Evolutionary conservation across 345 rosid genomes (phyloP).

Genomic region (Limnanthes douglasii): DNA sequence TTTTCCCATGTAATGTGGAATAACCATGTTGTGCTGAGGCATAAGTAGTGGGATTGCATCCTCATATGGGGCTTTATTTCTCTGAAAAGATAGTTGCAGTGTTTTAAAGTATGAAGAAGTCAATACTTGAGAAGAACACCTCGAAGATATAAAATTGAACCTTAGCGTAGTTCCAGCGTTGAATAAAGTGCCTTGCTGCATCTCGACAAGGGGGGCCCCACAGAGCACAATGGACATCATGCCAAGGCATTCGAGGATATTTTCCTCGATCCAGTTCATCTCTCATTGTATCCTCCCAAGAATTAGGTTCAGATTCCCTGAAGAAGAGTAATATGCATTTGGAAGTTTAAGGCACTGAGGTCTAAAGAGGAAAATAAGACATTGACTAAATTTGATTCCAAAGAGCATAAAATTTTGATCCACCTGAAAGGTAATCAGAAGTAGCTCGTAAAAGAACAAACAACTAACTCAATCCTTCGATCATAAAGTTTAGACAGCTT

Average conservation of each 20-base stretch:
- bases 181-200: constrained; percentile 94
- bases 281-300: constrained; percentile 96
- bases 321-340: constrained; percentile 4
- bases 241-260: constrained; percentile 99
- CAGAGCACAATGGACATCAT: constrained; percentile 98
- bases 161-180: constrained; percentile 99
- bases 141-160: constrained; percentile 17
- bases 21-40: constrained; percentile 99
- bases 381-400: too few species aligned
- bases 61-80: constrained; percentile 91
- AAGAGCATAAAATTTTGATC: too few species aligned
- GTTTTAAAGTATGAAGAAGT: constrained; percentile 3
- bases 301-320: constrained; percentile 99
- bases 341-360: neutral
- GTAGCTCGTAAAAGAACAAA: neutral
- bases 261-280: constrained; percentile 86
- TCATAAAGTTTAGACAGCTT: neutral
- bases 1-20: constrained; percentile 87
- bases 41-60: constrained; percentile 91
- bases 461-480: neutral
- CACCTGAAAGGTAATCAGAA: neutral
- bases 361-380: neutral
- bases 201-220: constrained; percentile 99
- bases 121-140: constrained; percentile 3
- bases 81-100: constrained; percentile 24